Evolutionary conservation across 306 rosid species (phyloP).

Genomic region (Mucuna pruriens): DNA sequence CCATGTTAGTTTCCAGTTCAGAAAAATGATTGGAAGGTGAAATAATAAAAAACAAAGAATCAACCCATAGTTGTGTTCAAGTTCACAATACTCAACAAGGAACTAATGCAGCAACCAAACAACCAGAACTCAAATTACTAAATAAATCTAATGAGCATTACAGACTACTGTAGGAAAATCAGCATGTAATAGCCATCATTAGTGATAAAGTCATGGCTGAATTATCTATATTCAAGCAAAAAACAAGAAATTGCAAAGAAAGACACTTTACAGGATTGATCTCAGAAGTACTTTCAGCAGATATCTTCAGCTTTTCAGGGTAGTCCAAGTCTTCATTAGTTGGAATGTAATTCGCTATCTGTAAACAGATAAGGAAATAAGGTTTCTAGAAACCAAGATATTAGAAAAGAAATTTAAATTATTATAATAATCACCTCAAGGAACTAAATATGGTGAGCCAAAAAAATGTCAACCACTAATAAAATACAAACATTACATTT

Average conservation of each 20-base stretch:
- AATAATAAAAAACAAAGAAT: conserved; percentile 2
- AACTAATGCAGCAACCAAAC: conserved; percentile 1
- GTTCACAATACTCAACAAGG: conserved; percentile 16
- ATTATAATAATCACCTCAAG: conserved; percentile 5
- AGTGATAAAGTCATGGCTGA: neutral
- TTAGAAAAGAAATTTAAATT: conserved; percentile 8
- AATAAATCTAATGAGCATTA: conserved; percentile 18
- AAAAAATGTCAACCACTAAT: conserved; percentile 14
- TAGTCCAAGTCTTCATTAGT: conserved; percentile 89
- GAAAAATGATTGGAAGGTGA: neutral
- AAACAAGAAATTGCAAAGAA: conserved; percentile 29
- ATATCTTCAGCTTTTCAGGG: conserved; percentile 90
- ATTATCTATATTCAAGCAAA: neutral
- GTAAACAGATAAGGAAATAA: conserved; percentile 27
- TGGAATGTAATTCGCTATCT: conserved; percentile 94
- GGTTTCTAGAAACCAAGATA: conserved; percentile 33
- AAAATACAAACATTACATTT: conserved; percentile 11
- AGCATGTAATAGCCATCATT: conserved; percentile 26
- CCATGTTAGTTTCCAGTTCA: conserved; percentile 10
- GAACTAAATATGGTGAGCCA: conserved; percentile 27
- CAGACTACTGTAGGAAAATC: conserved; percentile 4
- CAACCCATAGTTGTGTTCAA: neutral
- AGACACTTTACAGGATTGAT: conserved; percentile 62
- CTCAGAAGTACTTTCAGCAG: conserved; percentile 62
- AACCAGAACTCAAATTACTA: conserved; percentile 3